Evolutionary conservation across 352 stramenopile genomes (phyloP), one percentile per base, ranked within the genome.

Genomic region (Blastocystis sp.): DNA sequence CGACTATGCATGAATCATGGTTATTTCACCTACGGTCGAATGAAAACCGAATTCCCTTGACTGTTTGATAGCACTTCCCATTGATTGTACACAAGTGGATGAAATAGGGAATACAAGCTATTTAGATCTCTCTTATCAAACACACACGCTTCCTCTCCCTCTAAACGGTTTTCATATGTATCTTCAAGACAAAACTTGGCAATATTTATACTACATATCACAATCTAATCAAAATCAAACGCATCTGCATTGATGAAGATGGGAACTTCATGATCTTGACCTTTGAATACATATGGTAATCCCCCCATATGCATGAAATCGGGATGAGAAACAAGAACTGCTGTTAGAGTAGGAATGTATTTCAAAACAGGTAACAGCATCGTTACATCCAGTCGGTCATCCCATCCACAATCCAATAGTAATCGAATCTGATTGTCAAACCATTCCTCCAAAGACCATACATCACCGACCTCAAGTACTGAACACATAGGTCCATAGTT

Each of bases 361-460:
- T 73, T 24, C 29, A 59, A 51, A 24, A 90, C 66, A n/a, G 89
- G 88, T 54, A 75, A 88, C 24, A 90, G 61, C 80, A 90, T 80
- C 19, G 27, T 56, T 29, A 75, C 88, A 67, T 90, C 88, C 67
- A 90, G 89, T 24, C 90, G 77, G 32, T 90, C 89, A 49, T 90
- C 88, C 89, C 89, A 90, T 11, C 89, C 89, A 58, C 89, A 90
- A 80, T 90, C 89, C 27, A 90, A 77, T 52, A 90, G 78, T 51
- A 90, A 89, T 51, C 81, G 89, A 54, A 90, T 89, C 19, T 89
- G 65, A 7, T 14, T 24, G 11, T 80, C 43, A 61, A 19, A 27
- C 24, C 21, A 7, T 12, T 7, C 1, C 4, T 14, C 9, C 12
- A 65, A 3, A 29, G n/a, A 37, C 24, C 16, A n/a, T 27, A 80